phyloP scores from a whole-genome alignment of 2,329 filamentous ascomycete genomes.

The Cladosporium halotolerans region DNA sequence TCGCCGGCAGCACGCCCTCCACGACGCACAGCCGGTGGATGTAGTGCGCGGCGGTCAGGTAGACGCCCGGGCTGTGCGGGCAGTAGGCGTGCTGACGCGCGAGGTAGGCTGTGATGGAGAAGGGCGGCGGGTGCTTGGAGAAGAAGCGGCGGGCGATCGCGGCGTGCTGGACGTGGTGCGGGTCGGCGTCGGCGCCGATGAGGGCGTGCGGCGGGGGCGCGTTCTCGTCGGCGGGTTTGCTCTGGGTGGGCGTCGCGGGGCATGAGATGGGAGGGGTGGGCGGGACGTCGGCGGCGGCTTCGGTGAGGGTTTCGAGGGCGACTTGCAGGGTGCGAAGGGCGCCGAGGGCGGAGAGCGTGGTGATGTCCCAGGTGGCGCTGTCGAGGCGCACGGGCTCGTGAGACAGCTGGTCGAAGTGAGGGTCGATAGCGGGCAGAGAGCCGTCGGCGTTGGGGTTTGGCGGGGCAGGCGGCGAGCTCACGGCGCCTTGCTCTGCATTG shows the following conservation, averaged over 20 bases:
- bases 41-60: conserved; percentile 81
- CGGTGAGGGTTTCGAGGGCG: conserved; percentile 53
- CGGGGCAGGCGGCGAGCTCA: conserved; percentile 11
- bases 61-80: conserved; percentile 88
- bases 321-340: conserved; percentile 75
- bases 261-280: conserved; percentile 66
- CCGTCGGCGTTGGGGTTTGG: conserved; percentile 11
- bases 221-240: conserved; percentile 46
- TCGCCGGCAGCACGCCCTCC: conserved; percentile 69
- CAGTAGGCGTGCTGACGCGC: conserved; percentile 83
- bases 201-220: conserved; percentile 27
- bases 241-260: conserved; percentile 48
- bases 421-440: conserved; percentile 2
- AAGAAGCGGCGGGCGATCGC: conserved; percentile 91
- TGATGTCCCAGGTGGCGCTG: conserved; percentile 57
- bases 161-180: conserved; percentile 70
- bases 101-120: conserved; percentile 78
- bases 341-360: conserved; percentile 62
- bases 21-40: conserved; percentile 75
- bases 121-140: conserved; percentile 77
- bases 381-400: conserved; percentile 26
- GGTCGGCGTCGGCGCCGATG: conserved; percentile 61
- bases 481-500: background rate
- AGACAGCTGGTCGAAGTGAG: conserved; percentile 13
- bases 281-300: conserved; percentile 69